Evolutionary conservation across 2,329 filamentous ascomycete species (phyloP).

Genomic region (Exophiala viscosa): DNA sequence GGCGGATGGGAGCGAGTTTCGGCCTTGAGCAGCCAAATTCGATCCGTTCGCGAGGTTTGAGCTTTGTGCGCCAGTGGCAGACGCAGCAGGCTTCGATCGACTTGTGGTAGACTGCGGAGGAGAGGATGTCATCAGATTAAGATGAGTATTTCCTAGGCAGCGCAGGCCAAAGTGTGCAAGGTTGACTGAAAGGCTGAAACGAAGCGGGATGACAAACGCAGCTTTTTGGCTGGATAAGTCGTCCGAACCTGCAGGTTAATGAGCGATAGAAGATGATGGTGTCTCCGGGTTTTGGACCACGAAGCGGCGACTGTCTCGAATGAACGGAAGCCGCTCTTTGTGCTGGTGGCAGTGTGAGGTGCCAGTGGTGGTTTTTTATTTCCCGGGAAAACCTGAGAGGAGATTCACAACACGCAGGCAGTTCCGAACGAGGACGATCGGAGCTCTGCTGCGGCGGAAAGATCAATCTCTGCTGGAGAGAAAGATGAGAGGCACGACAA

Average conservation of each 20-base stretch:
- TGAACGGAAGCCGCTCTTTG: slow-evolving; percentile 31
- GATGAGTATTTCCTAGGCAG: slow-evolving; percentile 13
- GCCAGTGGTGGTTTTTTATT: slow-evolving; percentile 9
- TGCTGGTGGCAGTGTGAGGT: slow-evolving; percentile 18
- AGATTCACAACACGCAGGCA: slow-evolving; percentile 22
- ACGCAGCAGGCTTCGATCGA: slow-evolving; percentile 16
- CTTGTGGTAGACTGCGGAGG: slow-evolving; percentile 14
- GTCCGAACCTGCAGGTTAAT: slow-evolving; percentile 23
- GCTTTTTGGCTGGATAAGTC: slow-evolving; percentile 15
- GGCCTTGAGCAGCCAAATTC: slow-evolving; percentile 26
- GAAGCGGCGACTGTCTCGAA: slow-evolving; percentile 30
- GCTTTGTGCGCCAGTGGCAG: slow-evolving; percentile 7
- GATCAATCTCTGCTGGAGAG: slow-evolving; percentile 8
- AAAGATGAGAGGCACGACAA: slow-evolving; percentile 21
- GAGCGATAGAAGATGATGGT: slow-evolving; percentile 5
- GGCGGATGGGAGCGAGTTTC: slow-evolving; percentile 22
- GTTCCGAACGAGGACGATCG: slow-evolving; percentile 14
- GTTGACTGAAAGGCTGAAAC: slow-evolving; percentile 22
- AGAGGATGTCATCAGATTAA: slow-evolving; percentile 25
- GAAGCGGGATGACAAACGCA: slow-evolving; percentile 20
- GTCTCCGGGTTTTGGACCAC: slow-evolving; percentile 9
- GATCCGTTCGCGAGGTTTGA: slow-evolving; percentile 22
- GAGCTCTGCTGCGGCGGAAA: slow-evolving; percentile 14
- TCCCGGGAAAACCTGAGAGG: slow-evolving; percentile 19
- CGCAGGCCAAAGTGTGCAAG: slow-evolving; percentile 7